These are phyloP conservation scores for Xenoacremonium recifei DNA, from an alignment of 2,329 filamentous ascomycete species.

Conservation along the genomic window DNA sequence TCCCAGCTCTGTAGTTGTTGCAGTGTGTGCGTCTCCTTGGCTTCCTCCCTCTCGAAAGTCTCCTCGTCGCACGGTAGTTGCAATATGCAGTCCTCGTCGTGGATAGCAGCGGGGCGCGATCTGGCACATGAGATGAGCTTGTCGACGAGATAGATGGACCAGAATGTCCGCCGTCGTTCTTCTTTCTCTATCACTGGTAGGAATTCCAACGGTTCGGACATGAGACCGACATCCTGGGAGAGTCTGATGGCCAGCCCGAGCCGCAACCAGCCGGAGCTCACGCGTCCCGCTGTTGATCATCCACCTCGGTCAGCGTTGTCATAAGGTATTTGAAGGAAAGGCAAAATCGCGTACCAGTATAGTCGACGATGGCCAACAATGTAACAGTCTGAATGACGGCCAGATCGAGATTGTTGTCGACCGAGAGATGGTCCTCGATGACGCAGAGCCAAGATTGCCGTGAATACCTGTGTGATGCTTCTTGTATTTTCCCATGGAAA, in stretches of 20 bases:
- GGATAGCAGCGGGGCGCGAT: slow-evolving; percentile 31
- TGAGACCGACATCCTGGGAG: slow-evolving; percentile 33
- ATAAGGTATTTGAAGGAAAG: background rate
- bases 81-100: slow-evolving; percentile 31
- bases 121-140: slow-evolving; percentile 35
- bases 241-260: slow-evolving; percentile 31
- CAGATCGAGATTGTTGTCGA: too few relatives aligned
- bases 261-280: slow-evolving; percentile 34
- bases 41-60: slow-evolving; percentile 2
- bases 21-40: slow-evolving; percentile 7
- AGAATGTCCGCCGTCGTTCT: slow-evolving; percentile 35
- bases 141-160: slow-evolving; percentile 39
- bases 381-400: slow-evolving; percentile 37
- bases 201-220: slow-evolving; percentile 25
- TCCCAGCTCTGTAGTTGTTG: slow-evolving; percentile 11
- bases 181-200: slow-evolving; percentile 25
- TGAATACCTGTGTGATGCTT: too few relatives aligned
- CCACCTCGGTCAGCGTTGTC: background rate
- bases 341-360: slow-evolving; percentile 29
- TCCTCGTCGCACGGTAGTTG: slow-evolving; percentile 26
- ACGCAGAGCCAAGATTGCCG: too few relatives aligned
- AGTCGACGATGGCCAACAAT: slow-evolving; percentile 36
- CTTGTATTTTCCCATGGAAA: too few relatives aligned
- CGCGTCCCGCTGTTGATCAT: slow-evolving; percentile 13
- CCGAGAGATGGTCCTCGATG: too few relatives aligned